Evolutionary conservation across 805 yeast species (phyloP).

Genomic region (Saturnispora galanensis): DNA sequence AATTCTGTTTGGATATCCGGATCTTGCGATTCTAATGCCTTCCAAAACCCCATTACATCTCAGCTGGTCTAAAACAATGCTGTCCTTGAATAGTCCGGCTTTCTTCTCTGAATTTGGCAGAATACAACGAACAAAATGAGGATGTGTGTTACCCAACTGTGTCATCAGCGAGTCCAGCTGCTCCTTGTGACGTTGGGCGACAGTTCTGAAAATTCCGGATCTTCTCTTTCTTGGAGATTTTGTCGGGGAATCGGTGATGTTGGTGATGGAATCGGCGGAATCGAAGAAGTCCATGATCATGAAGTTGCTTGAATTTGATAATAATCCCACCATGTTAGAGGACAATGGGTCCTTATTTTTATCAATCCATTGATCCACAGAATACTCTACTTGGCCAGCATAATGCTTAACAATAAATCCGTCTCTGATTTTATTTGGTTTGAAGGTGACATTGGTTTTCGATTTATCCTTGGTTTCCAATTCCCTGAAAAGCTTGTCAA

Average conservation of each 20-base stretch:
- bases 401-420: slow-evolving; percentile 86
- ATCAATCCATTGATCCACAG: slow-evolving; percentile 85
- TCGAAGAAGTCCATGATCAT: slow-evolving; percentile 43
- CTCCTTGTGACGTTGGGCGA: slow-evolving; percentile 81
- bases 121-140: slow-evolving; percentile 95
- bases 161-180: slow-evolving; percentile 65
- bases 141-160: slow-evolving; percentile 72
- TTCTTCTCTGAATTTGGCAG: slow-evolving; percentile 74
- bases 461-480: slow-evolving; percentile 39
- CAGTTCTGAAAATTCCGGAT: slow-evolving; percentile 52
- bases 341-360: slow-evolving; percentile 91
- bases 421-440: slow-evolving; percentile 59
- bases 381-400: slow-evolving; percentile 94
- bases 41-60: slow-evolving; percentile 97
- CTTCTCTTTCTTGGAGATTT: slow-evolving; percentile 14
- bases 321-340: slow-evolving; percentile 55
- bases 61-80: slow-evolving; percentile 74
- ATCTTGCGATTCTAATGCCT: slow-evolving; percentile 93
- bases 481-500: slow-evolving; percentile 61
- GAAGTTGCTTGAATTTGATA: slow-evolving; percentile 46
- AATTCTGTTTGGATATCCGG: slow-evolving; percentile 93
- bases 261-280: slow-evolving; percentile 11
- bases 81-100: slow-evolving; percentile 63
- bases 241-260: slow-evolving; percentile 25
- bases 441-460: slow-evolving; percentile 38